Conservation (phyloP, 2,329 filamentous ascomycete genomes). For the Pseudogymnoascus sp. region DNA sequence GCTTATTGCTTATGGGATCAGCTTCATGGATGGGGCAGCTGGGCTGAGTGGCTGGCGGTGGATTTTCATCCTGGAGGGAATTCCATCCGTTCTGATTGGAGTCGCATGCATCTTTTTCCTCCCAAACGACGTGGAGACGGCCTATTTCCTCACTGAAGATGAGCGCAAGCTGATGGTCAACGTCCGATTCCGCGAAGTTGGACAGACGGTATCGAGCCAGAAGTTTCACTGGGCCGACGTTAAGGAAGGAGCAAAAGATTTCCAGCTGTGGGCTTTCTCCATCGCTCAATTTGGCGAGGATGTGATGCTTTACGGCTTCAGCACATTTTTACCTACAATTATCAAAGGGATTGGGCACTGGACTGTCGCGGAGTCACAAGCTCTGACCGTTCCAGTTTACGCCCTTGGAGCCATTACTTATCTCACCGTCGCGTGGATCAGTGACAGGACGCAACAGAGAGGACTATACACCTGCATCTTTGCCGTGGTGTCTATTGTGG, state of each 20-base stretch:
- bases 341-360: constrained; percentile 53
- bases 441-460: constrained; percentile 48
- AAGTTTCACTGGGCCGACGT: constrained; percentile 51
- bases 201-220: constrained; percentile 39
- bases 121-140: constrained; percentile 49
- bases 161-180: constrained; percentile 42
- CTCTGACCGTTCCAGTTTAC: constrained; percentile 61
- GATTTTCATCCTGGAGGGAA: constrained; percentile 47
- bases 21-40: constrained; percentile 50
- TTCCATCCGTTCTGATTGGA: constrained; percentile 47
- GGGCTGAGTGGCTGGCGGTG: constrained; percentile 57
- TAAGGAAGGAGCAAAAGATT: constrained; percentile 47
- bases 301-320: constrained; percentile 59
- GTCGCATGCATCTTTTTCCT: constrained; percentile 46
- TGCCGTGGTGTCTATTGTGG: constrained; percentile 42
- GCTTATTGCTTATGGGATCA: constrained; percentile 55
- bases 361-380: constrained; percentile 49
- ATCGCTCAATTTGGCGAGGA: constrained; percentile 52
- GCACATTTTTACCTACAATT: constrained; percentile 61
- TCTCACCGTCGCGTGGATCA: constrained; percentile 46
- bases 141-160: constrained; percentile 45
- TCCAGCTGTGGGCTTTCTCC: constrained; percentile 55
- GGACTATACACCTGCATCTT: constrained; percentile 47
- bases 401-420: constrained; percentile 53
- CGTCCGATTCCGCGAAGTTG: constrained; percentile 41